A percentile compares a stretch with the other conserved stretches of the same genome.
These are phyloP conservation scores for Botrytis pseudocinerea DNA, from an alignment of 2,329 filamentous ascomycete genomes.

Conservation along the genomic window DNA sequence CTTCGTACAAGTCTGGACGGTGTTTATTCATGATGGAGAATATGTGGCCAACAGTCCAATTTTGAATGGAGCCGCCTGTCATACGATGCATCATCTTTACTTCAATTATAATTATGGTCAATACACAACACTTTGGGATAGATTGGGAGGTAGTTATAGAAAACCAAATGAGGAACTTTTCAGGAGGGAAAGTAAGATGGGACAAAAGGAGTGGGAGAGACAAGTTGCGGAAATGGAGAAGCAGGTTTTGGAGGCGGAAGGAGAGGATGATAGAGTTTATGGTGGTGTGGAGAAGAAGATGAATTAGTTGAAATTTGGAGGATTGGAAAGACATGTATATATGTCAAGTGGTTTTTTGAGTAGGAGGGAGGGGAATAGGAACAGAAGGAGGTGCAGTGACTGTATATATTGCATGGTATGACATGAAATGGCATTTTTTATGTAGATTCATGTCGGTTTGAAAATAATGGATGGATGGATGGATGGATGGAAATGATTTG, in stretches of 20 bases:
- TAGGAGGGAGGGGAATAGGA: not conserved
- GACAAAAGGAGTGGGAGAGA: constrained; percentile 72
- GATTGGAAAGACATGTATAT: not conserved
- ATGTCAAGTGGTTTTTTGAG: not conserved
- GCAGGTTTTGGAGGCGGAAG: constrained; percentile 53
- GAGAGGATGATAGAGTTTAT: constrained; percentile 43
- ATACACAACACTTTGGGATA: constrained; percentile 90
- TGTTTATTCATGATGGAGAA: constrained; percentile 94
- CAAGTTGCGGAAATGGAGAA: constrained; percentile 76
- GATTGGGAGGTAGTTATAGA: constrained; percentile 81
- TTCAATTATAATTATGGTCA: constrained; percentile 94
- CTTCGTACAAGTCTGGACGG: constrained; percentile 96
- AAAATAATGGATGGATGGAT: not conserved
- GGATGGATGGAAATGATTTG: constrained; percentile 6
- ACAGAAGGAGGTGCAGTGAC: not conserved
- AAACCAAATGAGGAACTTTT: constrained; percentile 86
- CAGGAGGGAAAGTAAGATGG: constrained; percentile 82
- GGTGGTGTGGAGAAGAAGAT: constrained; percentile 27
- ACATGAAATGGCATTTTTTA: not conserved
- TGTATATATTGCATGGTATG: constrained; percentile 7
- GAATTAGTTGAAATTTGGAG: constrained; percentile 26
- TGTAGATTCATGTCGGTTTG: not conserved
- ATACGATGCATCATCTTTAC: constrained; percentile 86
- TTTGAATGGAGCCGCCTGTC: constrained; percentile 92
- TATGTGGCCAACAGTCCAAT: constrained; percentile 88